Evolutionary conservation across 2,329 filamentous ascomycete genomes (phyloP).

Genomic region (Alternaria postmessia): DNA sequence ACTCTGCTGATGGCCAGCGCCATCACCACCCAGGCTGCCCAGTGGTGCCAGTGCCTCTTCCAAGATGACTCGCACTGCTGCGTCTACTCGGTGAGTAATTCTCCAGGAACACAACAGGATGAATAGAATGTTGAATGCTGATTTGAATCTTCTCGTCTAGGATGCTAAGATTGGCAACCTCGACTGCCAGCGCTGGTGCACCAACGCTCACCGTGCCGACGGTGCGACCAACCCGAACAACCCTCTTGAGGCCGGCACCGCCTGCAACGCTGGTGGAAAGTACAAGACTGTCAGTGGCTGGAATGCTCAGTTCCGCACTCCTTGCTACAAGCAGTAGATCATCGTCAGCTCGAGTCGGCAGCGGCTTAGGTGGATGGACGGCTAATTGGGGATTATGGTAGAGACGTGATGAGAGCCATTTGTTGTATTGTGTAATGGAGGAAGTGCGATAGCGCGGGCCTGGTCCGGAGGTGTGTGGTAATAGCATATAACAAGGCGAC

Average conservation of each 20-base stretch:
- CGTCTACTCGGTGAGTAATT: conserved; percentile 3
- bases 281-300: conserved; percentile 7
- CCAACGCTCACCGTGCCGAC: conserved; percentile 7
- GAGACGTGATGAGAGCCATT: conserved; percentile 1
- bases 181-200: conserved; percentile 14
- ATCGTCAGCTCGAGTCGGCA: not conserved
- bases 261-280: conserved; percentile 8
- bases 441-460: not conserved
- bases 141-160: not conserved
- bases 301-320: conserved; percentile 8
- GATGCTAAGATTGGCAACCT: conserved; percentile 5
- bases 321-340: conserved; percentile 11
- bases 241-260: conserved; percentile 10
- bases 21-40: conserved; percentile 7
- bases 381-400: not conserved
- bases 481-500: not conserved
- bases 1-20: conserved; percentile 7
- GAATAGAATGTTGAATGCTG: not conserved
- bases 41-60: conserved; percentile 12
- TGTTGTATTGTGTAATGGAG: not conserved
- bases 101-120: not conserved
- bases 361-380: not conserved
- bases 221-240: conserved; percentile 4
- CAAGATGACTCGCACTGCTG: conserved; percentile 10
- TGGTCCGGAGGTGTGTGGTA: not conserved